phyloP scores from a whole-genome alignment of 192 early-diverging fungal genomes.

The Coemansia sp. region DNA sequence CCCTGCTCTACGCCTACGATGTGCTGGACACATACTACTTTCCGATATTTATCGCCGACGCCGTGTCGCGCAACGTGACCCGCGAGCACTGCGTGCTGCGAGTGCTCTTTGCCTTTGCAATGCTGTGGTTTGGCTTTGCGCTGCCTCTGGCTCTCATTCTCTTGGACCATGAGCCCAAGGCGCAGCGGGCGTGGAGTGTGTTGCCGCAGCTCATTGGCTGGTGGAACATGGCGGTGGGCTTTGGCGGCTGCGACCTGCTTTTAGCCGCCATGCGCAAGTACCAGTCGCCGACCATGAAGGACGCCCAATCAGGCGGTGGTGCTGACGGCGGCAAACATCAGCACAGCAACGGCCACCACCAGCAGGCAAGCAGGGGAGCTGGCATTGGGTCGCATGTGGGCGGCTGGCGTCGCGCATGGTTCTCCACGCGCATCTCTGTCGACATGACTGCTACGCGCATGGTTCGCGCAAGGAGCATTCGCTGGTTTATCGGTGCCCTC shows the following conservation, averaged over 20 bases:
- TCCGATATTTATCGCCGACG: conserved; percentile 45
- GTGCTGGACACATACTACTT: conserved; percentile 52
- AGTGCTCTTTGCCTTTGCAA: conserved; percentile 35
- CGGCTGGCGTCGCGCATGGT: conserved; percentile 42
- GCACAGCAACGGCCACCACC: background rate
- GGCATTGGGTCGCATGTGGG: conserved; percentile 17
- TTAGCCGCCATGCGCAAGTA: conserved; percentile 48
- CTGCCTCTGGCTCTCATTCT: conserved; percentile 43
- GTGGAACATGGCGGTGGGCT: conserved; percentile 51
- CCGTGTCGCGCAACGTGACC: conserved; percentile 46
- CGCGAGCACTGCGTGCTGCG: conserved; percentile 48
- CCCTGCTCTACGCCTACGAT: conserved; percentile 47
- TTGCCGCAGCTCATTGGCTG: conserved; percentile 43
- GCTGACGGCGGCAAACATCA: background rate
- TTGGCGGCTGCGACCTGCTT: conserved; percentile 47
- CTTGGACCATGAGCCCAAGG: conserved; percentile 36
- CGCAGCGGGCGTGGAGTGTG: conserved; percentile 30
- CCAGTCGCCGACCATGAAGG: conserved; percentile 37
- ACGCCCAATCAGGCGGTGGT: background rate
- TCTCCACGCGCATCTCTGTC: conserved; percentile 38
- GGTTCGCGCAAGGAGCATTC: conserved; percentile 44
- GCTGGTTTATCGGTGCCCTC: conserved; percentile 45
- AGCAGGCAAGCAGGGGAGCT: background rate
- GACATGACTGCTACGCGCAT: conserved; percentile 46
- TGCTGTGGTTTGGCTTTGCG: conserved; percentile 49